phyloP scores from a whole-genome alignment of 2,329 filamentous ascomycete genomes.

The Fusarium coffeatum region DNA sequence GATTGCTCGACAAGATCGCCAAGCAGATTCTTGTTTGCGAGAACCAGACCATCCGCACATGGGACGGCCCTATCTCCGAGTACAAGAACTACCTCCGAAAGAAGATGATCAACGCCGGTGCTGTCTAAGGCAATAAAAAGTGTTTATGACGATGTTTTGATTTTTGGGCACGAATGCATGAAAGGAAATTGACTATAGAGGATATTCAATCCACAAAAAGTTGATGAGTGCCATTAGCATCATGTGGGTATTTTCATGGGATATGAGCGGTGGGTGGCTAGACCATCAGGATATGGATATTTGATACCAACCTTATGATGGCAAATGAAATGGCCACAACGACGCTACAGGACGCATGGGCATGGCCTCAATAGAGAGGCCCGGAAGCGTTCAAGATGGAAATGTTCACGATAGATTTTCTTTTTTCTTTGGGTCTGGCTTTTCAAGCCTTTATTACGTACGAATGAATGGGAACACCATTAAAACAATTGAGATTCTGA shows the following conservation, averaged over 20 bases:
- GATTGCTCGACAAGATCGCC: slow-evolving; percentile 98
- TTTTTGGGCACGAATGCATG: slow-evolving; percentile 39
- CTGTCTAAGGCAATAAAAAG: slow-evolving; percentile 70
- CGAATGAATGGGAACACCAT: slow-evolving; percentile 39
- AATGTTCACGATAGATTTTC: slow-evolving; percentile 52
- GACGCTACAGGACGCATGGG: slow-evolving; percentile 48
- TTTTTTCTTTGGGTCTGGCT: slow-evolving; percentile 44
- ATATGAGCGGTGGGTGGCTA: slow-evolving; percentile 44
- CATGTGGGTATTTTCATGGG: slow-evolving; percentile 48
- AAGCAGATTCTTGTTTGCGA: slow-evolving; percentile 99
- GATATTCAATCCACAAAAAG: slow-evolving; percentile 46
- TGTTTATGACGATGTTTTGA: slow-evolving; percentile 27
- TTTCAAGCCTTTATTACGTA: slow-evolving; percentile 42
- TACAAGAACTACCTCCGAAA: slow-evolving; percentile 99
- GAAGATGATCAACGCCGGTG: slow-evolving; percentile 94
- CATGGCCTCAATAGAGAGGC: slow-evolving; percentile 48
- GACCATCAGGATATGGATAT: slow-evolving; percentile 46
- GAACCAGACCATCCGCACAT: slow-evolving; percentile 91
- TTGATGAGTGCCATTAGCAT: slow-evolving; percentile 45
- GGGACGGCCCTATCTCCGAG: slow-evolving; percentile 88
- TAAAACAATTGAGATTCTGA: background rate
- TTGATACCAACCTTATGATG: slow-evolving; percentile 39
- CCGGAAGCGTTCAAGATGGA: slow-evolving; percentile 45
- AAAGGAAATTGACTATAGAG: slow-evolving; percentile 49
- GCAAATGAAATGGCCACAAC: slow-evolving; percentile 37